Percentiles rank a stretch among this genome's conserved stretches.
These are phyloP conservation scores for Musa acuminata DNA, from an alignment of 176 grass and related monocot species.

Conservation along the genomic window DNA sequence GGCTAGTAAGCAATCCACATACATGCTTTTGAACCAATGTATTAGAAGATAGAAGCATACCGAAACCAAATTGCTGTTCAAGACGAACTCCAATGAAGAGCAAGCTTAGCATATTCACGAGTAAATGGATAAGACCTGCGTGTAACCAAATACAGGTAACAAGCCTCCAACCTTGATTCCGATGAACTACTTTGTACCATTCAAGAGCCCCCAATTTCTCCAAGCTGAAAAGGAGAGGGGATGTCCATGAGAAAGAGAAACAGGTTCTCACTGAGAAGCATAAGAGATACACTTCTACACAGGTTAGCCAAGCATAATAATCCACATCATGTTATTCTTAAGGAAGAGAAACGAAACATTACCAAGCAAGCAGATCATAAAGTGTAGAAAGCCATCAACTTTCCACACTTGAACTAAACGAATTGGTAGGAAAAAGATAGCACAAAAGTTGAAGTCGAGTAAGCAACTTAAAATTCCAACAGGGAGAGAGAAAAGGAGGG, in stretches of 20 bases:
- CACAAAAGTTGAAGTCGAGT: not conserved
- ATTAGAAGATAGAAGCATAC: slow-evolving; percentile 32
- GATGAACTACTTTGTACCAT: slow-evolving; percentile 81
- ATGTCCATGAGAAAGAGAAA: not conserved
- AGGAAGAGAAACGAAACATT: no score
- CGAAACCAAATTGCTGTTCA: slow-evolving; percentile 93
- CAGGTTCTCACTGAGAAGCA: no score
- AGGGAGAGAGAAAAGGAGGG: not conserved
- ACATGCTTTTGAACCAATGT: not conserved
- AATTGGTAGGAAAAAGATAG: not conserved
- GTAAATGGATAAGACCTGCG: slow-evolving; percentile 83
- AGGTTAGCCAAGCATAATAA: no score
- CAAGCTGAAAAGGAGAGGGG: slow-evolving; percentile 40
- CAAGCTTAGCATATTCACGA: slow-evolving; percentile 89
- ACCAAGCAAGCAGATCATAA: not conserved
- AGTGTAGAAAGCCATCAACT: not conserved
- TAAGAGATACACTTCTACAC: no score
- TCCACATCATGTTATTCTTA: no score
- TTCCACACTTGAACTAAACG: not conserved
- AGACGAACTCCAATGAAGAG: slow-evolving; percentile 90
- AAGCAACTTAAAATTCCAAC: not conserved
- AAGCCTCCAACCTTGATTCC: slow-evolving; percentile 84
- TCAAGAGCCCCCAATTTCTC: slow-evolving; percentile 71
- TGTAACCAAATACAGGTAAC: slow-evolving; percentile 80
- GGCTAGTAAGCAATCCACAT: not conserved